These are phyloP conservation scores for Teunomyces barrocoloradensis DNA, from an alignment of 805 yeast species.

Conservation along the genomic window DNA sequence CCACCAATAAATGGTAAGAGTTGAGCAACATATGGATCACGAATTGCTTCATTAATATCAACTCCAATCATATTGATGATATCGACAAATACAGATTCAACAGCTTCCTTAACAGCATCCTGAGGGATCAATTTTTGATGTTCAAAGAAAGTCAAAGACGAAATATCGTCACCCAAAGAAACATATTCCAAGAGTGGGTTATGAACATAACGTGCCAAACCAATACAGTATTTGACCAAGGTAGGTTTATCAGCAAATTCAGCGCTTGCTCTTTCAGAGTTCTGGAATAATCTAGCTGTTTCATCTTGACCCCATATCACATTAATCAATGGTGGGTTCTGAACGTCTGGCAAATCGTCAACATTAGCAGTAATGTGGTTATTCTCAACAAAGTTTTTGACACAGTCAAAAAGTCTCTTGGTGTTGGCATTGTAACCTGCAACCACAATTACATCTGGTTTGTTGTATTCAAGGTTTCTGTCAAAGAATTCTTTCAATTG, in stretches of 20 bases:
- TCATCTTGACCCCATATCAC: conserved; percentile 89
- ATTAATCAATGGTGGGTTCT: conserved; percentile 55
- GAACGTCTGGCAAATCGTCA: conserved; percentile 40
- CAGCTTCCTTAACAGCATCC: conserved; percentile 61
- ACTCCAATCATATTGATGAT: conserved; percentile 89
- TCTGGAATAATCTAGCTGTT: conserved; percentile 84
- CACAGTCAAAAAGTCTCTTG: conserved; percentile 55
- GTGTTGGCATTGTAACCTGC: conserved; percentile 83
- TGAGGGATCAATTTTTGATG: conserved; percentile 69
- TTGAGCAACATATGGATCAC: conserved; percentile 69
- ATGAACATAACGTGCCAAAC: conserved; percentile 87
- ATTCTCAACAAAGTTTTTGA: conserved; percentile 54
- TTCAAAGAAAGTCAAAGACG: conserved; percentile 64
- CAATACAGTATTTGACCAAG: conserved; percentile 79
- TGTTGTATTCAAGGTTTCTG: conserved; percentile 45
- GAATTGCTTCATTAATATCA: conserved; percentile 85
- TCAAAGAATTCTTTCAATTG: conserved; percentile 70
- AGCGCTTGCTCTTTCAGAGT: conserved; percentile 66
- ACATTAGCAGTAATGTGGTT: conserved; percentile 53
- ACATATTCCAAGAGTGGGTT: conserved; percentile 91
- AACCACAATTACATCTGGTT: conserved; percentile 87
- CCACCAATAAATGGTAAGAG: conserved; percentile 82
- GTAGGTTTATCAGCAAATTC: conserved; percentile 87
- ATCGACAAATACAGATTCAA: conserved; percentile 85
- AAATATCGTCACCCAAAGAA: conserved; percentile 70